Percentiles rank a stretch among this genome's conserved stretches.
Conservation (phyloP, 2,329 filamentous ascomycete genomes). For the Ascochyta rabiei region DNA sequence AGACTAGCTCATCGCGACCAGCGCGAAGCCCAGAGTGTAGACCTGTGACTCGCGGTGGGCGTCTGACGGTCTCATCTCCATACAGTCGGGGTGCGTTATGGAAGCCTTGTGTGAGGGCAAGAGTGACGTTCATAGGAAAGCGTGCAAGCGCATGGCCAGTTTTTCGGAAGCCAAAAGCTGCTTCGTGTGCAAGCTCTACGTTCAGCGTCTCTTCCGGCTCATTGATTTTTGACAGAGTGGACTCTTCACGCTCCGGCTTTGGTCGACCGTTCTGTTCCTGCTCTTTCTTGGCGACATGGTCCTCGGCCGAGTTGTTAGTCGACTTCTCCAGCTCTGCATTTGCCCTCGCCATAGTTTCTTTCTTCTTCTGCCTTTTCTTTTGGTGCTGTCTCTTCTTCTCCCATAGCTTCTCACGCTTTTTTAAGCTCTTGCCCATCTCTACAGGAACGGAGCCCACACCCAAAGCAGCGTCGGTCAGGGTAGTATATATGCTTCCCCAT, state of each 20-base stretch:
- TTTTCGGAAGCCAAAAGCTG: constrained; percentile 59
- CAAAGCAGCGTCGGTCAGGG: constrained; percentile 63
- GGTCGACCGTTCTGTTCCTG: constrained; percentile 22
- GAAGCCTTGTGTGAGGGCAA: constrained; percentile 71
- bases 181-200: constrained; percentile 53
- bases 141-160: constrained; percentile 59
- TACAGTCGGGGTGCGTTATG: constrained; percentile 74
- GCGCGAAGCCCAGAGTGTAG: constrained; percentile 67
- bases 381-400: constrained; percentile 51
- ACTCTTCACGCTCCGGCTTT: constrained; percentile 26
- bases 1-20: constrained; percentile 65
- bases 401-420: constrained; percentile 60
- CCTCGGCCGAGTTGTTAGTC: constrained; percentile 9
- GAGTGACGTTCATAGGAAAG: constrained; percentile 65
- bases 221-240: constrained; percentile 38
- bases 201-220: constrained; percentile 43
- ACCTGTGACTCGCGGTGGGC: constrained; percentile 67
- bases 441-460: constrained; percentile 70
- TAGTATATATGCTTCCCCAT: constrained; percentile 65
- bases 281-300: constrained; percentile 19
- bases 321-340: constrained; percentile 19
- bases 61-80: constrained; percentile 71
- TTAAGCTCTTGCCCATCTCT: constrained; percentile 63
- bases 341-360: constrained; percentile 25
- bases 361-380: constrained; percentile 38